Evolutionary conservation across 352 stramenopile species (phyloP).

Genomic region (Pythium aristosporum): DNA sequence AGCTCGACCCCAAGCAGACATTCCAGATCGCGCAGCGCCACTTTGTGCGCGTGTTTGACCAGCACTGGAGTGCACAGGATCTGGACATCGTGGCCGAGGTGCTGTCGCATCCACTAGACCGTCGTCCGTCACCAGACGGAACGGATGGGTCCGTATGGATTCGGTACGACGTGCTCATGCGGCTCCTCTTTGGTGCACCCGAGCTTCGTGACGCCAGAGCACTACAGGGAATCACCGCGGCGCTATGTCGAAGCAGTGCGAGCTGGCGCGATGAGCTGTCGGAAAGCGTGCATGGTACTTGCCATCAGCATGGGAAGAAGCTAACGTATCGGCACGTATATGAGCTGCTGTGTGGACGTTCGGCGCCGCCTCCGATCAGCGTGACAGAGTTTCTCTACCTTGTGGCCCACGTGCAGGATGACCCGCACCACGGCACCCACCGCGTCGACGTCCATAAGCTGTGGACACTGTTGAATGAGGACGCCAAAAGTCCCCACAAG

Average conservation of each 20-base stretch:
- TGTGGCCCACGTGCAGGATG: slow-evolving; percentile 29
- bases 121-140: not conserved
- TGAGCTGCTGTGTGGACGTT: slow-evolving; percentile 8
- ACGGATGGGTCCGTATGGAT: slow-evolving; percentile 7
- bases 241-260: slow-evolving; percentile 23
- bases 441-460: slow-evolving; percentile 29
- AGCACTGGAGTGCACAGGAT: slow-evolving; percentile 39
- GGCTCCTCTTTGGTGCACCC: slow-evolving; percentile 45
- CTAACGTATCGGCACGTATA: slow-evolving; percentile 10
- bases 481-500: not conserved
- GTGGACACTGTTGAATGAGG: slow-evolving; percentile 26
- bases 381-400: slow-evolving; percentile 41
- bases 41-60: slow-evolving; percentile 53
- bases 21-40: slow-evolving; percentile 39
- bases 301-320: slow-evolving; percentile 14
- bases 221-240: slow-evolving; percentile 22
- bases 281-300: slow-evolving; percentile 21
- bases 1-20: slow-evolving; percentile 36
- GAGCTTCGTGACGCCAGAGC: slow-evolving; percentile 27
- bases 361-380: slow-evolving; percentile 8
- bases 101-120: slow-evolving; percentile 11
- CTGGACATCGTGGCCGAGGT: slow-evolving; percentile 29
- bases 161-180: slow-evolving; percentile 56
- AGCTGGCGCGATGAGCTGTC: slow-evolving; percentile 19
- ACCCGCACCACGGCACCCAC: slow-evolving; percentile 25